A percentile compares a stretch with the other conserved stretches of the same genome.
These are phyloP conservation scores for Leishmania gerbilli DNA, from an alignment of 208 protist species.

Conservation along the genomic window DNA sequence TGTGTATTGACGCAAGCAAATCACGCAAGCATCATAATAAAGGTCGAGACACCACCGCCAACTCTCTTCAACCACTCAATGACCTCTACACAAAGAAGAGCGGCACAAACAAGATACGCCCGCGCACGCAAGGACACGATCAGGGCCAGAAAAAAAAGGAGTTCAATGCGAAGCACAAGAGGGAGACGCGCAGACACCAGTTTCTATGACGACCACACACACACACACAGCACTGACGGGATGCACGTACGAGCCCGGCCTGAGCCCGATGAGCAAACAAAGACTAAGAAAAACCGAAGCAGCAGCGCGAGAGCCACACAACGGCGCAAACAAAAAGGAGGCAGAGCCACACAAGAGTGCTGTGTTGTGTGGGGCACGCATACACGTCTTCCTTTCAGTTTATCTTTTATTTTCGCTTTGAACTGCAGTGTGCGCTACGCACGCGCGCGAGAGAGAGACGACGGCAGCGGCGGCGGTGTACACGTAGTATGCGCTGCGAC, in stretches of 20 bases:
- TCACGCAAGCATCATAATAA: not conserved
- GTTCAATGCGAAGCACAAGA: not conserved
- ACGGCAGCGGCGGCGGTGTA: not conserved
- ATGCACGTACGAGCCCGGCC: not conserved
- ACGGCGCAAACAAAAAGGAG: no score
- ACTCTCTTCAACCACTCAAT: not conserved
- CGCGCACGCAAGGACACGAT: not conserved
- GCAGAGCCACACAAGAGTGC: no score
- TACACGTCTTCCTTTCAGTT: not conserved
- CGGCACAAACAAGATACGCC: not conserved
- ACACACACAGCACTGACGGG: not conserved
- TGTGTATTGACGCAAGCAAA: not conserved
- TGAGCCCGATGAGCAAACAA: not conserved
- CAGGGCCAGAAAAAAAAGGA: not conserved
- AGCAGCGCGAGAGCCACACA: not conserved
- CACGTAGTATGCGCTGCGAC: not conserved
- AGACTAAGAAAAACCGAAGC: not conserved
- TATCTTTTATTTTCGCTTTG: no score
- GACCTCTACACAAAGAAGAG: not conserved
- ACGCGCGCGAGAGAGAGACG: not conserved
- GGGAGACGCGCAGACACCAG: no score
- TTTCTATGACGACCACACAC: not conserved
- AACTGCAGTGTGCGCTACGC: not conserved
- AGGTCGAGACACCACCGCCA: not conserved
- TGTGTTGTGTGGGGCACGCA: not conserved